These are phyloP conservation scores for Diutina neorugosa DNA, from an alignment of 1,139 yeast genomes.

Conservation along the genomic window DNA sequence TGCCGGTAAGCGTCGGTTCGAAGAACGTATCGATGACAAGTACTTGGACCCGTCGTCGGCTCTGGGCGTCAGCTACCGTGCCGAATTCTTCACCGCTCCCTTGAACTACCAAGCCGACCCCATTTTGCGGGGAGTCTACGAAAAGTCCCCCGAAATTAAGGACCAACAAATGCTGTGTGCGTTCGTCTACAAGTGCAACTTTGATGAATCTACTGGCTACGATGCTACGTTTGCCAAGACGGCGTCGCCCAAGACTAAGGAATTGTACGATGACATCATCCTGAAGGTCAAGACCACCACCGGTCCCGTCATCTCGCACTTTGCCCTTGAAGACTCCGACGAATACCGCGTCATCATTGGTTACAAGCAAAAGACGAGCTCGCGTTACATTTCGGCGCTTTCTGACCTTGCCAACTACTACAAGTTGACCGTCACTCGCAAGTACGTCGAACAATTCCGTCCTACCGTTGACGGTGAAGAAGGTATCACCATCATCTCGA, in stretches of 20 bases:
- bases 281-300: slow-evolving; percentile 59
- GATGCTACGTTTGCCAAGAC: slow-evolving; percentile 72
- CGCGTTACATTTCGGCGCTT: slow-evolving; percentile 81
- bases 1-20: slow-evolving; percentile 28
- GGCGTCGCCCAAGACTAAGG: slow-evolving; percentile 71
- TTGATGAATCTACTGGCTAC: slow-evolving; percentile 26
- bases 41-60: slow-evolving; percentile 54
- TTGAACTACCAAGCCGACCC: slow-evolving; percentile 37
- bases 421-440: slow-evolving; percentile 74
- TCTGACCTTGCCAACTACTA: slow-evolving; percentile 84
- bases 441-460: slow-evolving; percentile 88
- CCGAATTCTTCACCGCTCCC: slow-evolving; percentile 75
- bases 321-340: slow-evolving; percentile 71
- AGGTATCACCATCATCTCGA: slow-evolving; percentile 76
- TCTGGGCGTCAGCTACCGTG: slow-evolving; percentile 41
- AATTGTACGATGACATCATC: slow-evolving; percentile 63
- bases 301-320: slow-evolving; percentile 89
- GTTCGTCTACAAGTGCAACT: slow-evolving; percentile 75
- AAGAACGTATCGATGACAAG: slow-evolving; percentile 65
- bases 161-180: slow-evolving; percentile 60
- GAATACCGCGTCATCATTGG: slow-evolving; percentile 80
- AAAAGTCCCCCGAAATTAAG: slow-evolving; percentile 15
- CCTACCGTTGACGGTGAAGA: slow-evolving; percentile 19
- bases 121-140: slow-evolving; percentile 30
- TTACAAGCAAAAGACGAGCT: slow-evolving; percentile 72